phyloP scores from a whole-genome alignment of 176 grass and related monocot species.

The Zoysia pacifica region DNA sequence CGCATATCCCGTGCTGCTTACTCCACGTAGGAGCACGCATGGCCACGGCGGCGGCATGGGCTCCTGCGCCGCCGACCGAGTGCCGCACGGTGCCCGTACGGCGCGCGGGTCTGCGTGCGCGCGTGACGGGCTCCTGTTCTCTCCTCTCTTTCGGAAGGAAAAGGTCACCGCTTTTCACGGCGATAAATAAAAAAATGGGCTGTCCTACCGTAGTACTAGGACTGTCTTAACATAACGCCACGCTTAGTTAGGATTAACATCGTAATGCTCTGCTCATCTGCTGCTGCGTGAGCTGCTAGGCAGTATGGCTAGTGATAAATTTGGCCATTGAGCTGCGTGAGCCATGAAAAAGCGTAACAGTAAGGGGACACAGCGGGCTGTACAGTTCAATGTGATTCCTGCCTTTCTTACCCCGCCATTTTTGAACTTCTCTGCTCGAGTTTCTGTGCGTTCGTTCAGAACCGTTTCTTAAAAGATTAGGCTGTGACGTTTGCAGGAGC shows the following conservation, averaged over 20 bases:
- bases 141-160: slow-evolving; percentile 33
- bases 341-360: background rate
- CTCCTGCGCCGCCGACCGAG: slow-evolving; percentile 13
- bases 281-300: background rate
- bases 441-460: slow-evolving; percentile 3
- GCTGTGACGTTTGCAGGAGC: slow-evolving; percentile 45
- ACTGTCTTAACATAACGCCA: slow-evolving; percentile 20
- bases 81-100: background rate
- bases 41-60: slow-evolving; percentile 8
- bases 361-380: background rate
- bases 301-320: background rate
- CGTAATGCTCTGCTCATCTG: background rate
- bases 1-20: background rate
- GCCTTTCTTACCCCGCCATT: too few relatives aligned
- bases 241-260: background rate
- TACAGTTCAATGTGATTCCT: background rate
- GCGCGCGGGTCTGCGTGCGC: background rate
- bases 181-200: background rate
- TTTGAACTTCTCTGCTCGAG: background rate
- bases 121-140: slow-evolving; percentile 42
- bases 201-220: slow-evolving; percentile 13
- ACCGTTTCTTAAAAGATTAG: background rate
- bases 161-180: slow-evolving; percentile 53
- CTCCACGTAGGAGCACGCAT: background rate
- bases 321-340: too few relatives aligned